Conservation (phyloP, 2,329 filamentous ascomycete species). For the Aureobasidium sp. region DNA sequence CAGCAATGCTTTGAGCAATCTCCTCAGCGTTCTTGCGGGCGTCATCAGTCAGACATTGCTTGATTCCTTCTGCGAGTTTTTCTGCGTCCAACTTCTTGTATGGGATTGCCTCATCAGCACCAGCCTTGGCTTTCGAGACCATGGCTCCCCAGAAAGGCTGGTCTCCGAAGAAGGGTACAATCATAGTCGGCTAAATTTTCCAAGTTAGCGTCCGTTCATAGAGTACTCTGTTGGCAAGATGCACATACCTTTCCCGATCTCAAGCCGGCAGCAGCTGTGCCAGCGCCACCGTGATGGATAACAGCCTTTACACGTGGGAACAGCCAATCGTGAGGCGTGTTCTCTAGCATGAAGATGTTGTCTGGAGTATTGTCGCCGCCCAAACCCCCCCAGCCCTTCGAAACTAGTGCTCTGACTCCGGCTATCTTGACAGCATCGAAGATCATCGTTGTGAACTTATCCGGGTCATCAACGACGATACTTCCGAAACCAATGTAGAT, state of each 20-base stretch:
- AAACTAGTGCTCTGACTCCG: constrained; percentile 62
- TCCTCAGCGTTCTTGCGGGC: constrained; percentile 48
- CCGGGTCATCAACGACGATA: constrained; percentile 65
- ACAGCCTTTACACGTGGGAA: constrained; percentile 59
- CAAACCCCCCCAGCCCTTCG: constrained; percentile 67
- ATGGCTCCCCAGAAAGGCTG: constrained; percentile 71
- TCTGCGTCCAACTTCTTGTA: constrained; percentile 59
- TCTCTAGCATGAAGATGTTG: constrained; percentile 62
- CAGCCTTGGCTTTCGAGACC: constrained; percentile 55
- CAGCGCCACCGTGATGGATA: constrained; percentile 70
- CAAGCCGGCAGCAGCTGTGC: constrained; percentile 65
- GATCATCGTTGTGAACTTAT: constrained; percentile 60
- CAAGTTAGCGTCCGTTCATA: too few species aligned
- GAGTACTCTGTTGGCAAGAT: too few species aligned
- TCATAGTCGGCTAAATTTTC: constrained; percentile 50
- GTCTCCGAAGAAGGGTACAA: constrained; percentile 73
- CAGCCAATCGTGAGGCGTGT: constrained; percentile 69
- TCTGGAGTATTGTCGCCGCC: constrained; percentile 52
- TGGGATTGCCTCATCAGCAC: constrained; percentile 54
- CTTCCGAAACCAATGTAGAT: constrained; percentile 71
- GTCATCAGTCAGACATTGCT: constrained; percentile 54
- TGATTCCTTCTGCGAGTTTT: constrained; percentile 61
- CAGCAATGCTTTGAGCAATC: constrained; percentile 54
- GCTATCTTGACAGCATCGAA: constrained; percentile 58
- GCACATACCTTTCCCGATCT: constrained; percentile 48